Evolutionary conservation across 2,329 filamentous ascomycete species (phyloP).

Genomic region (Penicillium sp.): DNA sequence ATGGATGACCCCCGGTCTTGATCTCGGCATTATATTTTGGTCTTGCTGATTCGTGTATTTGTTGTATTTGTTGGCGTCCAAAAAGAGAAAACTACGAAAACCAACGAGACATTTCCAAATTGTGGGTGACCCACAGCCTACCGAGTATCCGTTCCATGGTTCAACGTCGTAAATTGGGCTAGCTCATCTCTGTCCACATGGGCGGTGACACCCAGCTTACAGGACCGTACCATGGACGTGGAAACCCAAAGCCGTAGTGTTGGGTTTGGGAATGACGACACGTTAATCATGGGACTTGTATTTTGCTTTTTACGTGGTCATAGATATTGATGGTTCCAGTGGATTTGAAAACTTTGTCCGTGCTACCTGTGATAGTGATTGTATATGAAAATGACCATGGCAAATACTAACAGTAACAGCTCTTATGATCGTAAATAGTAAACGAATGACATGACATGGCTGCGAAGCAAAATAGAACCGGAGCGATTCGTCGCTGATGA

Average conservation of each 20-base stretch:
- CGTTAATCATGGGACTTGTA: slow-evolving; percentile 3
- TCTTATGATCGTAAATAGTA: slow-evolving; percentile 1
- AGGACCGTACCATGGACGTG: slow-evolving; percentile 12
- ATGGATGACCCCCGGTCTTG: background rate
- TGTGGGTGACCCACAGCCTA: slow-evolving; percentile 3
- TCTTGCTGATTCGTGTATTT: background rate
- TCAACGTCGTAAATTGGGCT: background rate
- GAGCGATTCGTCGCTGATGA: slow-evolving; percentile 11
- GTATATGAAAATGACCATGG: background rate
- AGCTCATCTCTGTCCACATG: background rate
- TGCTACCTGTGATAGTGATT: background rate
- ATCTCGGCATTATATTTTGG: background rate
- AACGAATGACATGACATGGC: slow-evolving; percentile 1
- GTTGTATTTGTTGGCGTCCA: background rate
- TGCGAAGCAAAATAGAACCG: slow-evolving; percentile 4
- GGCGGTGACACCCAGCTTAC: slow-evolving; percentile 6
- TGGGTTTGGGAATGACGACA: slow-evolving; percentile 24
- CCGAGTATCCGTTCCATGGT: slow-evolving; percentile 3
- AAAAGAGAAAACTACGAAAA: background rate
- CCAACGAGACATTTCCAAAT: background rate
- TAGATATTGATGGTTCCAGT: background rate
- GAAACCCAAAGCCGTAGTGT: slow-evolving; percentile 15
- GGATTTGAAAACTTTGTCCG: background rate
- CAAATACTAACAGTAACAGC: background rate
- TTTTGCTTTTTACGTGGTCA: background rate